Evolutionary conservation across 805 yeast genomes (phyloP).

Genomic region (Yamadazyma laniorum): DNA sequence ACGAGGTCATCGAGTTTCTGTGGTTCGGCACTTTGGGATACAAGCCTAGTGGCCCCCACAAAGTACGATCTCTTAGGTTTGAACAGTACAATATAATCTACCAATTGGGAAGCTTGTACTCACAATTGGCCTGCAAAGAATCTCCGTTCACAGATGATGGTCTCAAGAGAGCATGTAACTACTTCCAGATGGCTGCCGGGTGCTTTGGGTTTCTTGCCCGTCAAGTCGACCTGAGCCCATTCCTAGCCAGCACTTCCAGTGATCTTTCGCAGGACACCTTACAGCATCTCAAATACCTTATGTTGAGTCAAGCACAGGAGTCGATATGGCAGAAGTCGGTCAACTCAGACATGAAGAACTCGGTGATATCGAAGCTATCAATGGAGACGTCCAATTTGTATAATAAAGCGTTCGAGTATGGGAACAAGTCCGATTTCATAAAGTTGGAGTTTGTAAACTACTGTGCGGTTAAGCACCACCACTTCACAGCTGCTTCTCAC

Average conservation of each 20-base stretch:
- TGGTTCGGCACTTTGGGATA: conserved; percentile 75
- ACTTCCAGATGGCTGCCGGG: conserved; percentile 74
- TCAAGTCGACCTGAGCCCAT: conserved; percentile 9
- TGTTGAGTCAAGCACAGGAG: conserved; percentile 87
- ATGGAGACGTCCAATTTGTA: conserved; percentile 62
- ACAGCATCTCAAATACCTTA: conserved; percentile 47
- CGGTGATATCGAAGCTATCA: conserved; percentile 63
- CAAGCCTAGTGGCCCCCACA: conserved; percentile 48
- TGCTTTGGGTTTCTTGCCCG: conserved; percentile 38
- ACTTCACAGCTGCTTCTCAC: conserved; percentile 70
- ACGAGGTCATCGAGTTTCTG: conserved; percentile 55
- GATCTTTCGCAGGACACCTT: conserved; percentile 49
- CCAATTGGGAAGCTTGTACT: conserved; percentile 65
- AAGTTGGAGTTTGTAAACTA: conserved; percentile 66
- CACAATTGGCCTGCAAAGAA: conserved; percentile 51
- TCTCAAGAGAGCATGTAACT: conserved; percentile 58
- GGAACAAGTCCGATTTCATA: conserved; percentile 45
- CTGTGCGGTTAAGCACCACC: conserved; percentile 54
- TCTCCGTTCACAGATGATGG: conserved; percentile 51
- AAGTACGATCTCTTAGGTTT: conserved; percentile 47
- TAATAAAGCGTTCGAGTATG: conserved; percentile 36
- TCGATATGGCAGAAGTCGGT: conserved; percentile 75
- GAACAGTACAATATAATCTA: conserved; percentile 65
- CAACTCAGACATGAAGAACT: conserved; percentile 49
- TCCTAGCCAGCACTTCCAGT: not conserved